Evolutionary conservation across 163 green algal species (phyloP).

Genomic region (Prototheca cutis): DNA sequence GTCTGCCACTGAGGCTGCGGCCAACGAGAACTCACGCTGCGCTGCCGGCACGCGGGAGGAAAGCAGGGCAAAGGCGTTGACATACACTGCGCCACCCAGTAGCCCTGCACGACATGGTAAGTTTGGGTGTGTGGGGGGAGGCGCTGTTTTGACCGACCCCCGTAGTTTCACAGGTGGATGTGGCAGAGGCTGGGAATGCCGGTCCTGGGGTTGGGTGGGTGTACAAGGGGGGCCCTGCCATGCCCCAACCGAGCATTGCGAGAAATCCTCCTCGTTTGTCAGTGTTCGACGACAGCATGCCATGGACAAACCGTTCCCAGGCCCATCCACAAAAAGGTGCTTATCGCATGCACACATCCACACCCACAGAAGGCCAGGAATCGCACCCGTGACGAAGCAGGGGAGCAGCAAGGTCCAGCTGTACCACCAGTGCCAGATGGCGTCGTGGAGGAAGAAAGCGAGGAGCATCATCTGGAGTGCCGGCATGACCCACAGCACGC

Average conservation of each 20-base stretch:
- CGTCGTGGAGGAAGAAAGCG: constrained; percentile 37
- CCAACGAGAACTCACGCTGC: constrained; percentile 42
- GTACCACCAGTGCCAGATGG: constrained; percentile 33
- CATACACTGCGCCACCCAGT: constrained; percentile 56
- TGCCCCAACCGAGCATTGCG: too few species aligned
- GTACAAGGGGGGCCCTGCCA: too few species aligned
- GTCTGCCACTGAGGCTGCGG: constrained; percentile 46
- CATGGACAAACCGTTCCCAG: too few species aligned
- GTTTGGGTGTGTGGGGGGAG: background rate
- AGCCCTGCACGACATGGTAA: constrained; percentile 40
- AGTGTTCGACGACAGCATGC: too few species aligned
- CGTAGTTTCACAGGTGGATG: too few species aligned
- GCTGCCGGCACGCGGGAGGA: constrained; percentile 21
- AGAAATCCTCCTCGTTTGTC: too few species aligned
- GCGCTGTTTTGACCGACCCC: too few species aligned
- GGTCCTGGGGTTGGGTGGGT: too few species aligned
- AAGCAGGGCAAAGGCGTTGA: constrained; percentile 55
- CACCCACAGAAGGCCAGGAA: too few species aligned
- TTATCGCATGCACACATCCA: too few species aligned
- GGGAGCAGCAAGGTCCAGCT: constrained; percentile 34
- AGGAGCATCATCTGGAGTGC: constrained; percentile 40
- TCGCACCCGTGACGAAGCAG: constrained; percentile 33
- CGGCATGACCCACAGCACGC: constrained; percentile 49
- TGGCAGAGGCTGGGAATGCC: too few species aligned
- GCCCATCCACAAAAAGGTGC: too few species aligned